These are phyloP conservation scores for Oryza glumipatula DNA, from an alignment of 176 grass and related monocot species.

Conservation along the genomic window DNA sequence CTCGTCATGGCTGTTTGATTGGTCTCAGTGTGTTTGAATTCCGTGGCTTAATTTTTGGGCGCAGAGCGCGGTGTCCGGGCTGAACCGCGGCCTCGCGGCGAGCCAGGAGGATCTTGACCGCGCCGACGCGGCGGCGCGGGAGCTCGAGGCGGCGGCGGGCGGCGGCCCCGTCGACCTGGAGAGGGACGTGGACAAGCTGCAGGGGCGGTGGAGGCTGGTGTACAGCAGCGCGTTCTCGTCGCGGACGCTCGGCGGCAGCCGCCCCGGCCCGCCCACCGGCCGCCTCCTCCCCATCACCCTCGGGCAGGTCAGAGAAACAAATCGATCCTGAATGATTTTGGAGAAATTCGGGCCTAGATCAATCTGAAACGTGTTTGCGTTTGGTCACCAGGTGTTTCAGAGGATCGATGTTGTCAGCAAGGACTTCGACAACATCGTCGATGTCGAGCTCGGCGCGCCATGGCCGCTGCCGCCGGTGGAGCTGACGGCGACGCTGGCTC, in stretches of 20 bases:
- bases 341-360: not conserved
- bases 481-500: slow-evolving; percentile 70
- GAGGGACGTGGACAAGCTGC: slow-evolving; percentile 66
- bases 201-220: slow-evolving; percentile 86
- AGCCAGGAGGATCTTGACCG: slow-evolving; percentile 75
- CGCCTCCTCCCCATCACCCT: slow-evolving; percentile 81
- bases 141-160: slow-evolving; percentile 51
- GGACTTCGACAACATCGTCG: slow-evolving; percentile 91
- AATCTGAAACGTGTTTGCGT: not conserved
- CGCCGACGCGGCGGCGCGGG: slow-evolving; percentile 72
- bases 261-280: slow-evolving; percentile 78
- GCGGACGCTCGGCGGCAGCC: slow-evolving; percentile 80
- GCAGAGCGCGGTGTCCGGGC: slow-evolving; percentile 82
- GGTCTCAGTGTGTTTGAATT: not conserved
- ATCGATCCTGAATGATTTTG: not conserved
- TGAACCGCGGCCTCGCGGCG: slow-evolving; percentile 86
- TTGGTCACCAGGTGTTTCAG: slow-evolving; percentile 67
- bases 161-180: slow-evolving; percentile 55
- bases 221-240: slow-evolving; percentile 97
- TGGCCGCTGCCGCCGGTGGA: slow-evolving; percentile 77
- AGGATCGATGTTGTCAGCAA: slow-evolving; percentile 76
- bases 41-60: not conserved
- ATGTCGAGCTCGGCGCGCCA: slow-evolving; percentile 80
- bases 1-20: not conserved
- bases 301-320: slow-evolving; percentile 51